Base-by-base conservation (phyloP, 2,329 filamentous ascomycete genomes). In the Claviceps monticola region DNA sequence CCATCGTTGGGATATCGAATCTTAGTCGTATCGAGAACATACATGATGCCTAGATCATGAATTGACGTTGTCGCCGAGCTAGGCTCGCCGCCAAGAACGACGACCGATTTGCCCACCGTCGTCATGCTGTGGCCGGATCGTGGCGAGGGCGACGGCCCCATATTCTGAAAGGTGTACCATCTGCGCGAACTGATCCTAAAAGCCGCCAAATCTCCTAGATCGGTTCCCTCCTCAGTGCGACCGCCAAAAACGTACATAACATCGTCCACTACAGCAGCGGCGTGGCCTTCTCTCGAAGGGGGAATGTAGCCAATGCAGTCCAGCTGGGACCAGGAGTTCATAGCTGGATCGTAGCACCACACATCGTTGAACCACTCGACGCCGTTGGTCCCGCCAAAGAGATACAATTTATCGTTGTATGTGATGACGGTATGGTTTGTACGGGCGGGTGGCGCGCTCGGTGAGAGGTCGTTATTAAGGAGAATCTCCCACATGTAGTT, bases 101-200 rank as follows among this genome's bases (percentile, higher is more conserved):
- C 84, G 56, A 98, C 84, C 54, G 90, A 86, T 66, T 95, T 96
- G 34, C 88, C 88, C 56, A 91, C 88, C 2, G 89, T 83, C 2
- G 93, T 97, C 93, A 98, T 97, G 66, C 89, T 96, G 66, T 98
- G 93, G 1, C 93, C 93, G 16, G 91, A 97, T 54, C 93, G 79
- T 36, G 93, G 83, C 3, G 90, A 96, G 0, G 93, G 93, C 1
- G 90, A 94, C 3, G 90, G 90, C 0, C 93, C 93, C 93, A 98
- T 98, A 64, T 98, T 98, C 64, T 98, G 93, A 69, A 98, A 98
- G 38, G 93, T 98, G 66, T 97, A 98, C 93, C 93, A 98, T 54
- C 93, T 81, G 57, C 88, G 83, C 11, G 89, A 89, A 1, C 84
- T 81, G 54, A 82, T 80, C 50, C 76, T 70, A 60, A 82, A 82